These are phyloP conservation scores for Wickerhamomyces canadensis DNA, from an alignment of 805 yeast species.

Conservation along the genomic window DNA sequence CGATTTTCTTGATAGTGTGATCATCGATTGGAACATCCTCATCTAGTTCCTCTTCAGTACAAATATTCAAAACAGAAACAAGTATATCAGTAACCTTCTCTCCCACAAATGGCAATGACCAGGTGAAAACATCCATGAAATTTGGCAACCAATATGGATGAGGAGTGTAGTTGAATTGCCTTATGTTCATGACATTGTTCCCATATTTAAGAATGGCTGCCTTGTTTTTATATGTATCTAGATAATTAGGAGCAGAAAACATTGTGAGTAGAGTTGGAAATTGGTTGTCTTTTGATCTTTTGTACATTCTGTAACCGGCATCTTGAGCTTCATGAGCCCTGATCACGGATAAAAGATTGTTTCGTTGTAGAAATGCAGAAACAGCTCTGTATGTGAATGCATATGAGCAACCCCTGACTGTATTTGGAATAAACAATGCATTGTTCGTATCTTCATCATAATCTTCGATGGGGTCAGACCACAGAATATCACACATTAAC, in stretches of 20 bases:
- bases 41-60: slow-evolving; percentile 91
- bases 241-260: slow-evolving; percentile 93
- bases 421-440: slow-evolving; percentile 52
- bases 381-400: slow-evolving; percentile 76
- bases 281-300: slow-evolving; percentile 73
- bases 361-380: slow-evolving; percentile 71
- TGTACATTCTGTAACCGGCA: slow-evolving; percentile 94
- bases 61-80: slow-evolving; percentile 81
- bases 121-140: slow-evolving; percentile 94
- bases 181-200: slow-evolving; percentile 86
- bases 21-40: slow-evolving; percentile 54
- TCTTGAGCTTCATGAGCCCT: slow-evolving; percentile 98
- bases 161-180: slow-evolving; percentile 88
- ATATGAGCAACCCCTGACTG: slow-evolving; percentile 87
- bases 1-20: slow-evolving; percentile 7
- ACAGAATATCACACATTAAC: slow-evolving; percentile 86
- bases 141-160: slow-evolving; percentile 98
- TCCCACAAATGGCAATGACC: slow-evolving; percentile 97
- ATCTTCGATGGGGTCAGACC: slow-evolving; percentile 95
- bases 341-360: slow-evolving; percentile 75
- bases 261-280: slow-evolving; percentile 88
- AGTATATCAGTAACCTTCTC: slow-evolving; percentile 94
- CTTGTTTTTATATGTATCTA: slow-evolving; percentile 88
- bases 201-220: slow-evolving; percentile 94
- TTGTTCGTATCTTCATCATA: slow-evolving; percentile 59